Evolutionary conservation across 202 grass and related monocot genomes (phyloP).

Genomic region (Cymbopogon flexuosus): DNA sequence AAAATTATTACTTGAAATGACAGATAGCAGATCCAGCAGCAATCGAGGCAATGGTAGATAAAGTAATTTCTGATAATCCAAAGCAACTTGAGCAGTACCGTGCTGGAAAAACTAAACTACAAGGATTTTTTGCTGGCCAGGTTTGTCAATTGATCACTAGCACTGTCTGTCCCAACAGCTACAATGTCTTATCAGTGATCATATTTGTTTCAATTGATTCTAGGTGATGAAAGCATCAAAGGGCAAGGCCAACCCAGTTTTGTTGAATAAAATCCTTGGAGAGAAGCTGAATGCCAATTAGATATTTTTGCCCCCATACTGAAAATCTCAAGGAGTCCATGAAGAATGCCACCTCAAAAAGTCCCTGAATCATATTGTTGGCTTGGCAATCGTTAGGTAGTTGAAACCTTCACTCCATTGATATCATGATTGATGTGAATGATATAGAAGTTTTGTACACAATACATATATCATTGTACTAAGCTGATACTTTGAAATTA

Average conservation of each 20-base stretch:
- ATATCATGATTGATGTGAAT: neutral
- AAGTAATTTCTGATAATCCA: constrained; percentile 69
- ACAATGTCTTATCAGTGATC: neutral
- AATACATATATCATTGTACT: neutral
- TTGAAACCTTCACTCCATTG: neutral
- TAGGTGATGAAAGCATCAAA: constrained; percentile 98
- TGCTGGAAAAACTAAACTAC: constrained; percentile 74
- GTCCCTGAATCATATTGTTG: neutral
- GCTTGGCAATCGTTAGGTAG: neutral
- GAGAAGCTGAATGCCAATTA: constrained; percentile 59
- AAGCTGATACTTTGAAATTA: neutral
- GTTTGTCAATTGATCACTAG: constrained; percentile 28
- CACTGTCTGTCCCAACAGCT: neutral
- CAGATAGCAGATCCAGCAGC: constrained; percentile 84
- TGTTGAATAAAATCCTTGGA: constrained; percentile 76
- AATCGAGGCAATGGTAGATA: constrained; percentile 79
- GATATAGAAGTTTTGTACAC: neutral
- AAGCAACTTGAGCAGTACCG: constrained; percentile 94
- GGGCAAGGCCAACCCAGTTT: constrained; percentile 84
- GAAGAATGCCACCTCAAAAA: neutral
- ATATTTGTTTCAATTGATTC: constrained; percentile 16
- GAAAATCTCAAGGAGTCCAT: neutral
- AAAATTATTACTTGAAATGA: constrained; percentile 21
- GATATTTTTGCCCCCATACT: neutral
- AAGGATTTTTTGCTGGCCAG: constrained; percentile 87